phyloP scores from a whole-genome alignment of 192 early-diverging fungal species.

The Chytriomyces confervae region DNA sequence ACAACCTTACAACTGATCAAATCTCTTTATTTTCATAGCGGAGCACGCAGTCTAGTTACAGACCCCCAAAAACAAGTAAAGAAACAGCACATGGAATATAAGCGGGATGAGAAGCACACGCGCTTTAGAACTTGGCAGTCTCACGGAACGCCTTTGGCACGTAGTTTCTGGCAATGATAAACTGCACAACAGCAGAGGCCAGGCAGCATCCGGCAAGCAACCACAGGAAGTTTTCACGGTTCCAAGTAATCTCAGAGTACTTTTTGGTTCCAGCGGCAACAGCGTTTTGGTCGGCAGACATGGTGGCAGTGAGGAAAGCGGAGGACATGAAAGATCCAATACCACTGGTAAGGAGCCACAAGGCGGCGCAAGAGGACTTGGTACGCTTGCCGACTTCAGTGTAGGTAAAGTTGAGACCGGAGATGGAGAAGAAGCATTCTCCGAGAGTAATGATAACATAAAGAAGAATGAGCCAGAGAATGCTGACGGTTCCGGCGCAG shows the following conservation, averaged over 20 bases:
- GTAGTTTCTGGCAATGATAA: constrained; percentile 17
- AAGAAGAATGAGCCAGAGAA: constrained; percentile 1
- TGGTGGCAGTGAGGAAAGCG: constrained; percentile 1
- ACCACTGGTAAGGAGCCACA: constrained; percentile 60
- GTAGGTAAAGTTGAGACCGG: constrained; percentile 69
- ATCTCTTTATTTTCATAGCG: too few species aligned
- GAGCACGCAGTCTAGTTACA: too few species aligned
- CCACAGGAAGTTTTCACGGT: constrained; percentile 33
- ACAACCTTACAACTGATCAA: too few species aligned
- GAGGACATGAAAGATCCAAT: constrained; percentile 54
- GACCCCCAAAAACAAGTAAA: too few species aligned
- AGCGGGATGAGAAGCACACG: too few species aligned
- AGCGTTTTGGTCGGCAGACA: neutral
- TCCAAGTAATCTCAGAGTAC: neutral
- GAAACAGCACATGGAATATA: too few species aligned
- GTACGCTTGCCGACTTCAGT: constrained; percentile 62
- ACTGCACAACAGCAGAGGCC: constrained; percentile 44
- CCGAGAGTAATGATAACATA: constrained; percentile 64
- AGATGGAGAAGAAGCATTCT: constrained; percentile 64
- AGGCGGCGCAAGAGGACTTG: constrained; percentile 57
- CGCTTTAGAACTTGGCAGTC: too few species aligned
- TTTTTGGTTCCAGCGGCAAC: too few species aligned
- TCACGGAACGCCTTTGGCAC: constrained; percentile 10
- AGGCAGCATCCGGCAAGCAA: constrained; percentile 41
- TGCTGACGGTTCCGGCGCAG: constrained; percentile 5